Conservation (phyloP, 352 stramenopile species). For the Pythium brassicae region DNA sequence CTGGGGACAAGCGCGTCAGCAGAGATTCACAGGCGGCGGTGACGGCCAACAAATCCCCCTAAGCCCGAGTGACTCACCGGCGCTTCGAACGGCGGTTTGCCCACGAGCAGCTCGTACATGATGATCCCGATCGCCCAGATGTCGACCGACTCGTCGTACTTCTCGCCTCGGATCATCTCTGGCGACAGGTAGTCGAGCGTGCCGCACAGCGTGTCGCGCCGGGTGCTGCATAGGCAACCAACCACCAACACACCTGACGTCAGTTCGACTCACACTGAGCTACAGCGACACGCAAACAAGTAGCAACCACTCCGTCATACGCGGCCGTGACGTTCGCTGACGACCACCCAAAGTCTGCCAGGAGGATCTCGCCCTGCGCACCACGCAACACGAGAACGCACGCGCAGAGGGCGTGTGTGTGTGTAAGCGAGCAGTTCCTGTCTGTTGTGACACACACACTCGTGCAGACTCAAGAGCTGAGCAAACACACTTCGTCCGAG, state of each 20-base stretch:
- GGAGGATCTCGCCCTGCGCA: constrained; percentile 91
- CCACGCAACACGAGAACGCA: not conserved
- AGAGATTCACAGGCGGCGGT: not conserved
- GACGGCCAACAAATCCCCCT: not conserved
- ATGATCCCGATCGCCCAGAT: constrained; percentile 99
- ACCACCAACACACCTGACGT: not conserved
- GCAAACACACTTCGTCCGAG: constrained; percentile 40
- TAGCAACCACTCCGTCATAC: constrained; percentile 46
- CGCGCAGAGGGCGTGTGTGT: too few species aligned
- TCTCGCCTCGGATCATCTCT: constrained; percentile 98
- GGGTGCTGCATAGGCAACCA: constrained; percentile 33
- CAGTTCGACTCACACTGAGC: not conserved
- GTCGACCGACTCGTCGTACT: constrained; percentile 98
- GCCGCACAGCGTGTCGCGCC: constrained; percentile 97
- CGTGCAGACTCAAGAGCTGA: not conserved
- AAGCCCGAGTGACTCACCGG: constrained; percentile 30
- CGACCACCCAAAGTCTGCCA: constrained; percentile 99
- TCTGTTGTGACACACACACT: too few species aligned
- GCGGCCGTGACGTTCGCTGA: constrained; percentile 75
- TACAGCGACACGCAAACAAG: too few species aligned
- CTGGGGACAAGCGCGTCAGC: constrained; percentile 24
- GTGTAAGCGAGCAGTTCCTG: too few species aligned
- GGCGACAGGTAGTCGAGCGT: constrained; percentile 99
- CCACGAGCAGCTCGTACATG: constrained; percentile 98
- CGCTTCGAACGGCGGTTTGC: constrained; percentile 96